These are phyloP conservation scores for Kokia cookei DNA, from an alignment of 441 rosid species.

Conservation along the genomic window DNA sequence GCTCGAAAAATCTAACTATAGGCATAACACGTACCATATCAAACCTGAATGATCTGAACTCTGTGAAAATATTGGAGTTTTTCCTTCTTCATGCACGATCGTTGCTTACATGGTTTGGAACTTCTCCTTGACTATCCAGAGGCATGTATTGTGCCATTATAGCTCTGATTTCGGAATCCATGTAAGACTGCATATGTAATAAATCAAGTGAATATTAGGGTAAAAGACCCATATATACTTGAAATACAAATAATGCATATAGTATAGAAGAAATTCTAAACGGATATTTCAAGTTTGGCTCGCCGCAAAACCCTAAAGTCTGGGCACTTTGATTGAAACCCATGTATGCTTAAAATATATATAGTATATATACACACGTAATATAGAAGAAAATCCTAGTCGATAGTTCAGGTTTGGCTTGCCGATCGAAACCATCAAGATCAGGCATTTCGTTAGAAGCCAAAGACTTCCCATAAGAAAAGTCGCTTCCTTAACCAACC, in stretches of 20 bases:
- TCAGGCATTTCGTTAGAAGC: not conserved
- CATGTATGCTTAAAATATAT: not conserved
- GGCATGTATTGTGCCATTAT: constrained; percentile 99
- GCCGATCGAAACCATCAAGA: not conserved
- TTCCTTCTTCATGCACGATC: constrained; percentile 41
- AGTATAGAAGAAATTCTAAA: not conserved
- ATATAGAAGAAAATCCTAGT: not conserved
- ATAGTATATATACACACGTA: too few species aligned
- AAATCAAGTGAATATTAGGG: not conserved
- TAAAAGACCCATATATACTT: not conserved
- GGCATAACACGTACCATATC: not conserved
- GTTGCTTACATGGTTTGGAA: constrained; percentile 46
- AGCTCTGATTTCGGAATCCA: constrained; percentile 99
- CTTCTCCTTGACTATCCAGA: constrained; percentile 78
- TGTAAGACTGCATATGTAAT: constrained; percentile 61
- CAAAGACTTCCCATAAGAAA: not conserved
- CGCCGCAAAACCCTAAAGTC: not conserved
- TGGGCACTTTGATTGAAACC: not conserved
- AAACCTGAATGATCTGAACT: not conserved
- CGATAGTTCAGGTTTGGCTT: not conserved
- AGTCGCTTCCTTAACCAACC: not conserved
- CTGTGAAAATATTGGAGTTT: not conserved
- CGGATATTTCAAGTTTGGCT: not conserved
- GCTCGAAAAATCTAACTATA: constrained; percentile 11
- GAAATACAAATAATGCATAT: not conserved